These are phyloP conservation scores for Boeremia lycopersici DNA, from an alignment of 2,329 filamentous ascomycete species.

Conservation along the genomic window DNA sequence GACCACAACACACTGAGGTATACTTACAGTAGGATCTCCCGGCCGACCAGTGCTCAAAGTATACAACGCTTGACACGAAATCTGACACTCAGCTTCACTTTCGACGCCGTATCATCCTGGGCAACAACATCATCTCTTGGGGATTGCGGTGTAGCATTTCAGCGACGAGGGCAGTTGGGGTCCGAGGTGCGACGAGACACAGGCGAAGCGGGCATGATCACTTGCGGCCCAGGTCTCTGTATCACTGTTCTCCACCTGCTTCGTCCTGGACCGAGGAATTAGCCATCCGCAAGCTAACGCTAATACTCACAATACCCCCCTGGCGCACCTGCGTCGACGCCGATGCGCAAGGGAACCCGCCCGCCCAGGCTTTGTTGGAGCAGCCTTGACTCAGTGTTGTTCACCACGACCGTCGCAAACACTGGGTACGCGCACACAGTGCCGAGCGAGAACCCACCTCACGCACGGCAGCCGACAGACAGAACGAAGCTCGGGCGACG, in stretches of 20 bases:
- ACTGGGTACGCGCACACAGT: too few species aligned
- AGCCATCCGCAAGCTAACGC: constrained; percentile 10
- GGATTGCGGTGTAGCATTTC: constrained; percentile 41
- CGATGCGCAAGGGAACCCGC: constrained; percentile 18
- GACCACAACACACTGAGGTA: too few species aligned
- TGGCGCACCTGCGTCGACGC: constrained; percentile 2
- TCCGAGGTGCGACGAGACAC: too few species aligned
- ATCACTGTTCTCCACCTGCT: constrained; percentile 78
- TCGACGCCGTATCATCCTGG: not conserved
- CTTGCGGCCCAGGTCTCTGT: constrained; percentile 60
- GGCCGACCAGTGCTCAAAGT: not conserved
- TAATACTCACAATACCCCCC: constrained; percentile 16
- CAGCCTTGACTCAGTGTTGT: constrained; percentile 18
- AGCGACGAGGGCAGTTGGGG: constrained; percentile 73
- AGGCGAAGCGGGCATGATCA: too few species aligned
- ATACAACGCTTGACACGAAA: not conserved
- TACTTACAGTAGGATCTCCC: not conserved
- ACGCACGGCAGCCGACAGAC: too few species aligned
- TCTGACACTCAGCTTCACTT: not conserved
- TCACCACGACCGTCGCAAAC: too few species aligned
- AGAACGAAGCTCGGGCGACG: too few species aligned
- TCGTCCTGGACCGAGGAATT: constrained; percentile 74
- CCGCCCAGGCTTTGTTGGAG: constrained; percentile 22
- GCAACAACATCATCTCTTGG: not conserved
- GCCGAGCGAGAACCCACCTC: not conserved